Base-by-base conservation (phyloP, 108 stramenopile species). In the Cyclotella baltica region DNA sequence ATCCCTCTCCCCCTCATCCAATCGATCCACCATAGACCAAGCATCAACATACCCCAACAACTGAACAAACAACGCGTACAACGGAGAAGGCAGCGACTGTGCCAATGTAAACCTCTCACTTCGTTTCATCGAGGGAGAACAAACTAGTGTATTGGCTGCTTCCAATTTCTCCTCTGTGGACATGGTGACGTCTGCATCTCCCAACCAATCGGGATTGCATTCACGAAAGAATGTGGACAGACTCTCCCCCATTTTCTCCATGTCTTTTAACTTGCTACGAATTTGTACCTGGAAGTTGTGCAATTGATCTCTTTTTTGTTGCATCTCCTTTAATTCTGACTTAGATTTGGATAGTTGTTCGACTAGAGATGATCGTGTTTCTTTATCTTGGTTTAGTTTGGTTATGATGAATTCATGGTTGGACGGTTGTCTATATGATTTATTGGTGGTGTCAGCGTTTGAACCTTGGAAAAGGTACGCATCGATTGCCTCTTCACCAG, bases 11-110 rank as follows among this genome's bases (percentile, higher is more conserved):
- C 31, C 61, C 19, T 67, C 48, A 8, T 64, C 70, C 70, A 83
- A 40, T 20, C 36, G 53, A 20, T 83, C 81, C 57, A 83, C 19
- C 0, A 61, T 67, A n/a, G 73, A 78, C 83, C 67, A 84, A 3
- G 83, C 75, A 72, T 93, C 89, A 46, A 89, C 75, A 72, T 85
- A 86, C 0, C 79, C 82, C 23, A 80, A 80, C 59, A 95, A 70
- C 56, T 90, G 88, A 31, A 87, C 77, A 74, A 84, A 93, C 40
- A 95, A 51, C 2, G 85, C 89, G 65, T 95, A 95, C 23, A 95
- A 76, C 4, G 92, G 82, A 25, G 65, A 71, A 9, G 90, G 76
- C 38, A 93, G 69, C 3, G 77, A 61, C 59, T 78, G 75, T 4
- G 92, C 92, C 77, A 86, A 34, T 35, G 86, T 86, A 62, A 92